Evolutionary conservation across 2,329 filamentous ascomycete genomes (phyloP), one percentile per base, ranked within the genome.

Genomic region (Coniochaeta prunicola): DNA sequence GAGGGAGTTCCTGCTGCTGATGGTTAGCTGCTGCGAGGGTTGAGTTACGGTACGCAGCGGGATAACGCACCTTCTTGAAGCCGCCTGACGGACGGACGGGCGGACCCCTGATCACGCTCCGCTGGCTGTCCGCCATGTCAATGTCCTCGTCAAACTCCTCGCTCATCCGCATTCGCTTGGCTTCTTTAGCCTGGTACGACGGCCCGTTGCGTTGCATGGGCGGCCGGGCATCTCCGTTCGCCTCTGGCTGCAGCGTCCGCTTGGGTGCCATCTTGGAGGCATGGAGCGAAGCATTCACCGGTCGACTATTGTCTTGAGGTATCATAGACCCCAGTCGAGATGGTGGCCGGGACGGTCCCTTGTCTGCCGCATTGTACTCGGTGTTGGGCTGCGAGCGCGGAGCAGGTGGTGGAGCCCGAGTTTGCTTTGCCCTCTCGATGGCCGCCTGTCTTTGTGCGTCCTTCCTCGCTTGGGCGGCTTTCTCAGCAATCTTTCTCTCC

Each of bases 71-170:
- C 82, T 91, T 92, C 72, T 84, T 85, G 66, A 80, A 76, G 36
- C 77, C 79, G 55, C 81, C 87, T 1, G 91, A 96, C 61, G 92
- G 91, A 60, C 92, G 86, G 64, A 96, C 91, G 6, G 92, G 91
- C 57, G 91, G 90, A 15, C 88, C 90, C 76, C 92, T 94, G 66
- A 92, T 80, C 59, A 38, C 34, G 21, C 76, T 79, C 28, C 74
- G 75, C 48, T 70, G 81, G 54, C 81, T 84, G 58, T 84, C 79
- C 15, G 67, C 66, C 67, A 79, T 79, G 53, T 84, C 80, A 48
- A 80, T 74, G 58, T 87, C 84, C 59, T 87, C 82, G 62, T 90
- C 86, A 61, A 84, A 81, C 59, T 86, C 83, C 57, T 93, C 89
- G 45, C 88, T 86, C 57, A 88, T 94, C 69, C 88, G 88, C 64